Base-by-base conservation (phyloP, 2,329 filamentous ascomycete genomes). In the Sarocladium kiliense region DNA sequence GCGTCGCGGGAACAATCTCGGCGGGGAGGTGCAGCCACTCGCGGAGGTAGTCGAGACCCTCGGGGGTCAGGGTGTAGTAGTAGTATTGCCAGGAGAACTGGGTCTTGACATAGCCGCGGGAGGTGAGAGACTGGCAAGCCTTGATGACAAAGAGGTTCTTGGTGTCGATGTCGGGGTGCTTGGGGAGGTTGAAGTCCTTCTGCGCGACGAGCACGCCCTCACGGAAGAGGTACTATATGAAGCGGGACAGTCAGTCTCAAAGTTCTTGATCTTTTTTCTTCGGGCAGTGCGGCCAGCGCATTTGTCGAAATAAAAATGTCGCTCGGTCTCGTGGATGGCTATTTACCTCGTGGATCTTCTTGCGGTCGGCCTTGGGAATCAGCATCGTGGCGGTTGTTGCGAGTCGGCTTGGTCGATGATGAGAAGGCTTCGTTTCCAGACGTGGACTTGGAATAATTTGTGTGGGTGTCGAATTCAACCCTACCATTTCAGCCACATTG, bases 41-140 rank as follows among this genome's bases (percentile, higher is more conserved):
- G 75, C 94, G 93, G 77, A 99, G 92, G 86, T 99, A 99, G 84
- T 97, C 93, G 76, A 99, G 93, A 81, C 94, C 94, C 85, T 97
- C 92, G 73, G 92, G 90, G 76, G 93, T 97, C 79, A 99, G 88
- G 79, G 94, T 97, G 88, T 99, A 99, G 89, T 99, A 99, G 88
- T 97, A 96, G 86, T 92, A 96, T 81, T 96, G 91, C 91, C 91
- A 96, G 66, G 91, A 96, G 89, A 99, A 99, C 80, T 95, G 94
- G 70, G 94, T 99, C 90, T 99, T 99, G 81, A 99, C 86, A 79
- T 90, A 97, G 75, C 93, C 93, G 76, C 94, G 93, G 68, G 92
- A 97, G 82, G 87, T 96, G 74, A 99, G 87, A 64, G 94, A 99
- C 84, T 99, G 94, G 81, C 86, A 88, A 72, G 94, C 94, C 87